Conservation (phyloP, 2,329 filamentous ascomycete species). For the Phyllosticta ampelicida region DNA sequence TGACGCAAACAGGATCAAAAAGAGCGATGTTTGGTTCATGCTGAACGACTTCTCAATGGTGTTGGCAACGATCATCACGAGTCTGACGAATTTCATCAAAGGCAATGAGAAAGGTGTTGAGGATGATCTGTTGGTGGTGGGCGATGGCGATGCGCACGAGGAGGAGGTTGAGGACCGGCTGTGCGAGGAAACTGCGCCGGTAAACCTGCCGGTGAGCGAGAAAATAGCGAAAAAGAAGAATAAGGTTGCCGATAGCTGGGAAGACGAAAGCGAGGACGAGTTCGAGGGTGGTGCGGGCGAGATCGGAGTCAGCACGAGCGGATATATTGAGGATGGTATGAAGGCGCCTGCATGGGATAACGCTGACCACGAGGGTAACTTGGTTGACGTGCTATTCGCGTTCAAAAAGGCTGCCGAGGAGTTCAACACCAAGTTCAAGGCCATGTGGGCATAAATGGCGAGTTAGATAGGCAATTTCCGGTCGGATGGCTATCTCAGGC, state of each 20-base stretch:
- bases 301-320: slow-evolving; percentile 6
- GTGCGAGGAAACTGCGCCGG: slow-evolving; percentile 30
- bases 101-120: slow-evolving; percentile 34
- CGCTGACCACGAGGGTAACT: slow-evolving; percentile 32
- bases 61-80: slow-evolving; percentile 61
- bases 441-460: slow-evolving; percentile 45
- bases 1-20: slow-evolving; percentile 54
- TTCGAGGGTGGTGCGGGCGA: slow-evolving; percentile 10
- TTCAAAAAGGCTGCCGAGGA: slow-evolving; percentile 48
- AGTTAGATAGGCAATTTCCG: neutral
- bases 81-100: slow-evolving; percentile 47
- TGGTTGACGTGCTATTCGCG: slow-evolving; percentile 48
- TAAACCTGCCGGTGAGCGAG: slow-evolving; percentile 15
- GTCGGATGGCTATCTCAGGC: neutral
- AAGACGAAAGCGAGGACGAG: slow-evolving; percentile 25
- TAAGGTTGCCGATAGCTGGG: slow-evolving; percentile 32
- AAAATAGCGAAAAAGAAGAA: slow-evolving; percentile 27
- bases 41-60: slow-evolving; percentile 57
- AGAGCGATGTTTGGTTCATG: slow-evolving; percentile 60
- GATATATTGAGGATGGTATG: slow-evolving; percentile 1
- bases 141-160: slow-evolving; percentile 17
- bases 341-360: slow-evolving; percentile 31
- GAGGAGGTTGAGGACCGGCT: slow-evolving; percentile 41
- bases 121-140: slow-evolving; percentile 42
- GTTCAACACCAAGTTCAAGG: slow-evolving; percentile 54